Evolutionary conservation across 75 land plant species (phyloP), one percentile per base, ranked within the genome.

Genomic region (Larix kaempferi): DNA sequence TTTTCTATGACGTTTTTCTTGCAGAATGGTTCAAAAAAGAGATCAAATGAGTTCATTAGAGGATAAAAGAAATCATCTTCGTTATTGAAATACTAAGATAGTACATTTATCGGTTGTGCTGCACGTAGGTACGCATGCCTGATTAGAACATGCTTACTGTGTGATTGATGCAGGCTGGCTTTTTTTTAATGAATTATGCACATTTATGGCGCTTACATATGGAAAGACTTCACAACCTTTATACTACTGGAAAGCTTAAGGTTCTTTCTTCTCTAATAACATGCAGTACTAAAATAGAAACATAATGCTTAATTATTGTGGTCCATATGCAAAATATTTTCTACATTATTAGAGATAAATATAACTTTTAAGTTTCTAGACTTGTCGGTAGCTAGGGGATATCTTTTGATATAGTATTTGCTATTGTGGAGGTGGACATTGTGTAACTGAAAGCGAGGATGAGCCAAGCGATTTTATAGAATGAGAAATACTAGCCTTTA

Each of bases 181-280:
- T 97, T 84, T 92, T 91, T 79, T 81, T 97, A 7, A 78, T 85
- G 57, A 91, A 94, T 73, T 88, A 94, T 82, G 26, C 57, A 78
- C 91, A 89, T 76, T 79, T 88, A 12, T 97, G 90, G 90, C 85
- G 81, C 72, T 69, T 84, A 63, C 93, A 95, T 80, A 62, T 94
- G 78, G 92, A 82, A 67, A 88, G 61, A 74, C 89, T 97, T 2
- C 82, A 92, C 72, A 73, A 88, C 39, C 87, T 94, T 13, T 92
- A 78, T 80, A 78, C 85, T 66, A 49, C 78, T 14, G 89, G 92
- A 77, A 92, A 89, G 78, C 90, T 97, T 0, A 97, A 97, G 95
- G 98, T 97, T 79, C 57, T 21, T 72, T 72, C 21, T 22, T 72
- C 13, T 11, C 15, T 0, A 14, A 14, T 33, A 33, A 62, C 3